Base-by-base conservation (phyloP, 257 asterid species). In the Solanum paucissectum region DNA sequence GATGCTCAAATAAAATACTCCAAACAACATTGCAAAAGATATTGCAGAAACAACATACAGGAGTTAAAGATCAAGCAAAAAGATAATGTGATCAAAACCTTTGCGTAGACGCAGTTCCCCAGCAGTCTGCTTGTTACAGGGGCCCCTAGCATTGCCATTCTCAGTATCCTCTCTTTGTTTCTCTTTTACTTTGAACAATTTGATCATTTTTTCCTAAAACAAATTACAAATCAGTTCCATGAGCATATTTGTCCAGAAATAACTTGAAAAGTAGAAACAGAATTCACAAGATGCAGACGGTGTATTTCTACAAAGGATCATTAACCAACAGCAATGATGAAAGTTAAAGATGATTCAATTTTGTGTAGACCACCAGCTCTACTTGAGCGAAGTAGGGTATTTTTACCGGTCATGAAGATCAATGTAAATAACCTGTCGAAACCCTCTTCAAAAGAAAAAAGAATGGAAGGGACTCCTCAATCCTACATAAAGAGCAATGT, bases 101-200 rank as follows among this genome's bases (percentile, higher is more conserved):
- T 74, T 89, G n/a, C 84, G 88, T 76, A 89, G 86, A 34, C 91
- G 91, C 81, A 90, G 34, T 84, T 89, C 90, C 49, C 91, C 92
- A 21, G 91, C 89, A 64, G 76, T 85, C 74, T 83, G 90, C 84
- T 77, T 89, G 87, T 89, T 91, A 52, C 77, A 58, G 21, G 83
- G 88, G 16, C 89, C 89, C 79, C 52, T 74, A 21, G 72, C 88
- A 68, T 34, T 82, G 83, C 86, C 76, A 64, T 85, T 89, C 87
- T 83, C 90, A 81, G 58, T 84, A 10, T 66, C 83, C 62, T 90
- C 90, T 69, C 62, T 88, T 52, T 87, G 92, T 85, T 91, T 88
- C 89, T 89, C 89, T 77, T 89, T 91, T 23, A 89, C 88, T 91
- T 91, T 88, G 82, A 91, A 91, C 83, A 89, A 86, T 13, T 66